These are phyloP conservation scores for Teratosphaeria epicoccoides DNA, from an alignment of 2,329 filamentous ascomycete species.

Conservation along the genomic window DNA sequence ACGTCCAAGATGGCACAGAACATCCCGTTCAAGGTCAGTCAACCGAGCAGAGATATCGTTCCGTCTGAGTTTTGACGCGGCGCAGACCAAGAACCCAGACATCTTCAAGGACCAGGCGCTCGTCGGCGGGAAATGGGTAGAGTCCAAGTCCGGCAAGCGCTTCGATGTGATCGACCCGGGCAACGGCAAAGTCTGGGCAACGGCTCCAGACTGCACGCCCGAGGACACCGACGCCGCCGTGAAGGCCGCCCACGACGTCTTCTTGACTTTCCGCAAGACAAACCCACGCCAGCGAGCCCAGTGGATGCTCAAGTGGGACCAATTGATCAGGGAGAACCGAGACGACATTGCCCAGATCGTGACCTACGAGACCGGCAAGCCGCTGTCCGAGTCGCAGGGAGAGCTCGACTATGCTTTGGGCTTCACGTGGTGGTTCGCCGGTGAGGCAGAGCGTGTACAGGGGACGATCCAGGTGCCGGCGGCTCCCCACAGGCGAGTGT, in stretches of 20 bases:
- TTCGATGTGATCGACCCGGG: conserved; percentile 48
- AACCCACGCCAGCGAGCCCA: conserved; percentile 53
- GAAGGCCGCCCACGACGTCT: conserved; percentile 49
- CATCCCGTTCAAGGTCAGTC: conserved; percentile 35
- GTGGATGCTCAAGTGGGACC: conserved; percentile 54
- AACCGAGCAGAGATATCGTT: neutral
- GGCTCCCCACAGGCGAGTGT: conserved; percentile 51
- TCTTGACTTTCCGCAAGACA: conserved; percentile 48
- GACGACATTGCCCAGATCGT: conserved; percentile 54
- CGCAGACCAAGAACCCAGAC: conserved; percentile 42
- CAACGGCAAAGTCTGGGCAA: conserved; percentile 39
- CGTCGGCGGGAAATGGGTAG: conserved; percentile 45
- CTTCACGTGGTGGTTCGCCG: conserved; percentile 49
- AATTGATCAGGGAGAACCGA: conserved; percentile 50
- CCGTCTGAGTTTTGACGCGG: neutral
- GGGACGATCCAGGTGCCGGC: conserved; percentile 52
- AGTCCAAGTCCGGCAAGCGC: conserved; percentile 45
- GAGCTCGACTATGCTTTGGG: conserved; percentile 45
- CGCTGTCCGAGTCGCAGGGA: conserved; percentile 40
- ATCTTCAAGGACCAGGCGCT: conserved; percentile 46
- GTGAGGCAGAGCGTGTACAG: conserved; percentile 51
- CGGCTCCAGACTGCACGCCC: conserved; percentile 37
- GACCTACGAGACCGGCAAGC: conserved; percentile 49
- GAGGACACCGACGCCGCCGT: conserved; percentile 54
- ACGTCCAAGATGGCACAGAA: conserved; percentile 21